A percentile compares a stretch with the other conserved stretches of the same genome.
These are phyloP conservation scores for Leonotis leonurus DNA, from an alignment of 257 asterid genomes.

Conservation along the genomic window DNA sequence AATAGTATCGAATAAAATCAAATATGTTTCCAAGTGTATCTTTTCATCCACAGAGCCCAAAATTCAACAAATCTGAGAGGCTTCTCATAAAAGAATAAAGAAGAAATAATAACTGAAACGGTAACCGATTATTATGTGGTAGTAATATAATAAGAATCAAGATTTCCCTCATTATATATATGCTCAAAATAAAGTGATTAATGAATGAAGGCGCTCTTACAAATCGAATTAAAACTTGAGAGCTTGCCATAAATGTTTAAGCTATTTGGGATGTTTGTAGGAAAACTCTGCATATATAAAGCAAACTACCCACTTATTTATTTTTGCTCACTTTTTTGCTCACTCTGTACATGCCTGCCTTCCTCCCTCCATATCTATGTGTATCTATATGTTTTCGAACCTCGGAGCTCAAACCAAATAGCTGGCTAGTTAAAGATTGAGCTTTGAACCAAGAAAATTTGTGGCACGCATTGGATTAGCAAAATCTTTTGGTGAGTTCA, in stretches of 20 bases:
- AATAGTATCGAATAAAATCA: background rate
- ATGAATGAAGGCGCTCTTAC: background rate
- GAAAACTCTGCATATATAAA: background rate
- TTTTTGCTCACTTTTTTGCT: slow-evolving; percentile 10
- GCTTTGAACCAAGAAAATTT: slow-evolving; percentile 23
- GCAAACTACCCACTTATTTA: background rate
- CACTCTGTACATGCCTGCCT: slow-evolving; percentile 2
- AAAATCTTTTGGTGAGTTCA: slow-evolving; percentile 36
- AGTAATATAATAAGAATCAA: background rate
- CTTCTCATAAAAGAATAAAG: background rate
- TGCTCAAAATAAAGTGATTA: background rate
- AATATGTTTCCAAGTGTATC: background rate
- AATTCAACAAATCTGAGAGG: slow-evolving; percentile 15
- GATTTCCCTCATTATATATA: too few relatives aligned
- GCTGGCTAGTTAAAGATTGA: slow-evolving; percentile 36
- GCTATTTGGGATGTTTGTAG: slow-evolving; percentile 1
- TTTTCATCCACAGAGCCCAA: slow-evolving; percentile 15
- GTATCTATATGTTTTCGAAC: background rate
- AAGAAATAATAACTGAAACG: background rate
- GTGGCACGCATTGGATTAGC: slow-evolving; percentile 44
- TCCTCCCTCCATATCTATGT: background rate
- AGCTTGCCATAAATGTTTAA: background rate
- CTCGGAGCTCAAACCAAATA: slow-evolving; percentile 47
- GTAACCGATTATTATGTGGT: background rate
- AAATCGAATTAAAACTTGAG: background rate